Evolutionary conservation across 2,329 filamentous ascomycete species (phyloP).

Genomic region (Nemania sp.): DNA sequence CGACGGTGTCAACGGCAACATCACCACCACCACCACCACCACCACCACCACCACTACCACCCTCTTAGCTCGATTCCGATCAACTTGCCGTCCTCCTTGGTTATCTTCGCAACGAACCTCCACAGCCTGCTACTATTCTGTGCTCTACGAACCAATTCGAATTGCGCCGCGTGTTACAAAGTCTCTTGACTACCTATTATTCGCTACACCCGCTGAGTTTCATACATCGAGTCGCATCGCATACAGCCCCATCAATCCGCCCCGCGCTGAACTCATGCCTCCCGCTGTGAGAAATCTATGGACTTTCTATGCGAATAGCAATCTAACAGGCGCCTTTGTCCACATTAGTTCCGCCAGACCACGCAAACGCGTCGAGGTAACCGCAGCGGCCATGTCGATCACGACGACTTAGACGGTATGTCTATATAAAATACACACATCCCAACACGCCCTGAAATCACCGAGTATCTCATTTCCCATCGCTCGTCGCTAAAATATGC

Average conservation of each 20-base stretch:
- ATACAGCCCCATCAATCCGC: not conserved
- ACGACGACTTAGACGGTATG: slow-evolving; percentile 65
- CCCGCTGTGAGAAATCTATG: slow-evolving; percentile 31
- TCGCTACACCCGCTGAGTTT: not conserved
- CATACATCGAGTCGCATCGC: slow-evolving; percentile 15
- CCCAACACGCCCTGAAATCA: no score
- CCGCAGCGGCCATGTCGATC: slow-evolving; percentile 60
- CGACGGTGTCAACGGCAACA: slow-evolving; percentile 7
- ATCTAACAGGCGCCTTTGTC: slow-evolving; percentile 8
- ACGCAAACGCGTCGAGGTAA: slow-evolving; percentile 61
- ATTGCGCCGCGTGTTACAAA: not conserved
- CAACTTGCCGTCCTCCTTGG: not conserved
- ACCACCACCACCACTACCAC: not conserved
- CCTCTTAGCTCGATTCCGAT: not conserved
- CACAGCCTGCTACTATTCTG: not conserved
- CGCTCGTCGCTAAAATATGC: not conserved
- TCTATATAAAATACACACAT: not conserved
- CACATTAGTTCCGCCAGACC: slow-evolving; percentile 37
- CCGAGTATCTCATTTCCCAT: no score
- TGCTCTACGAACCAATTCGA: not conserved
- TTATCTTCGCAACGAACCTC: not conserved
- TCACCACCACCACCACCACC: not conserved
- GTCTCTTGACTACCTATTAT: not conserved
- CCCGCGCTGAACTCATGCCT: slow-evolving; percentile 29
- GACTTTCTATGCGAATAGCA: not conserved